A percentile compares a stretch with the other conserved stretches of the same genome.
Evolutionary conservation across 2,329 filamentous ascomycete genomes (phyloP).

Genomic region (Hymenoscyphus scutula): DNA sequence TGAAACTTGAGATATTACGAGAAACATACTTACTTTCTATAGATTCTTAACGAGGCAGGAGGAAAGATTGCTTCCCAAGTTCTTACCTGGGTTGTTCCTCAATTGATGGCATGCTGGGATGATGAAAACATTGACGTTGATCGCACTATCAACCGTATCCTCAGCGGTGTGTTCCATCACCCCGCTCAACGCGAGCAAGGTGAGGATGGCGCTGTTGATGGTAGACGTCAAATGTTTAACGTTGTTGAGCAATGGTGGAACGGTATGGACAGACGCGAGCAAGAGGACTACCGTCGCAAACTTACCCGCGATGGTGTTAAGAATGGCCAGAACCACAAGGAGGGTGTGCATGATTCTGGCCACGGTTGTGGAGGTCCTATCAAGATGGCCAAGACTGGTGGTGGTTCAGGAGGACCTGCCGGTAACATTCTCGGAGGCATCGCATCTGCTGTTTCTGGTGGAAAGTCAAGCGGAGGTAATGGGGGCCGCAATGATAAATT

Average conservation of each 20-base stretch:
- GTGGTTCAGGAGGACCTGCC: slow-evolving; percentile 55
- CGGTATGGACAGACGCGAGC: slow-evolving; percentile 58
- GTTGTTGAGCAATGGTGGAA: slow-evolving; percentile 83
- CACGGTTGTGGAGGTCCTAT: slow-evolving; percentile 78
- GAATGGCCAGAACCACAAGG: slow-evolving; percentile 79
- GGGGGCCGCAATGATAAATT: slow-evolving; percentile 26
- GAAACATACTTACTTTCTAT: slow-evolving; percentile 32
- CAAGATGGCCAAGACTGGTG: slow-evolving; percentile 68
- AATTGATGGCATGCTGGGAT: slow-evolving; percentile 86
- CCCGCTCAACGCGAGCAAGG: slow-evolving; percentile 73
- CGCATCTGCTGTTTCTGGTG: slow-evolving; percentile 44
- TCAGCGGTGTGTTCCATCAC: slow-evolving; percentile 82
- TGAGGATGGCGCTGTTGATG: slow-evolving; percentile 67
- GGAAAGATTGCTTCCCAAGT: slow-evolving; percentile 78
- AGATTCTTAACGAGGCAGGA: slow-evolving; percentile 79
- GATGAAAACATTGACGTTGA: slow-evolving; percentile 69
- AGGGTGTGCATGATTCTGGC: slow-evolving; percentile 77
- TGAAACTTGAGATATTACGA: neutral
- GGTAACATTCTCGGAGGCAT: slow-evolving; percentile 57
- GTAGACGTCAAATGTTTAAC: slow-evolving; percentile 74
- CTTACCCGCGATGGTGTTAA: slow-evolving; percentile 76
- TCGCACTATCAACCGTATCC: slow-evolving; percentile 70
- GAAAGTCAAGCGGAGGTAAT: slow-evolving; percentile 27
- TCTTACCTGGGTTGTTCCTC: slow-evolving; percentile 82
- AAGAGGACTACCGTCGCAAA: slow-evolving; percentile 68